These are phyloP conservation scores for Exidia glandulosa DNA, from an alignment of 768 basidiomycete species.

Conservation along the genomic window DNA sequence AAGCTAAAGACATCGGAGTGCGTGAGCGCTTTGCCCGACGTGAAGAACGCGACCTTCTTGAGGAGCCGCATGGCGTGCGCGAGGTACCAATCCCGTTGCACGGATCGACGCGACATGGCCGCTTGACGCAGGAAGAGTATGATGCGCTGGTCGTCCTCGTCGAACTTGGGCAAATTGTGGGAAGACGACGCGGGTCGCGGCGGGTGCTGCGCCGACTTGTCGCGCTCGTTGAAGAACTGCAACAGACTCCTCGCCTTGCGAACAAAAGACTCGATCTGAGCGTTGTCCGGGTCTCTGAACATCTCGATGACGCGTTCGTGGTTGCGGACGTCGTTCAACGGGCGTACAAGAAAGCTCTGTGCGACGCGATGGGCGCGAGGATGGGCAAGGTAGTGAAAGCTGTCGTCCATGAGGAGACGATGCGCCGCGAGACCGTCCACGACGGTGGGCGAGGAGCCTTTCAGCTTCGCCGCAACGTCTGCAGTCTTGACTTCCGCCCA, in stretches of 20 bases:
- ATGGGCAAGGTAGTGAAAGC: slow-evolving; percentile 43
- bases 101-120: slow-evolving; percentile 33
- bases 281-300: slow-evolving; percentile 26
- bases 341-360: slow-evolving; percentile 54
- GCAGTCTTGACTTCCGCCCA: slow-evolving; percentile 48
- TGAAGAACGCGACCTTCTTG: slow-evolving; percentile 37
- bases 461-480: too few species aligned
- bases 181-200: slow-evolving; percentile 17
- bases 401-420: slow-evolving; percentile 47
- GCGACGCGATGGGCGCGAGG: slow-evolving; percentile 31
- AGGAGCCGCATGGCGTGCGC: slow-evolving; percentile 43
- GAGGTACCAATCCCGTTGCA: slow-evolving; percentile 54
- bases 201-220: slow-evolving; percentile 21
- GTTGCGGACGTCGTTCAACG: slow-evolving; percentile 41
- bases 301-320: slow-evolving; percentile 38
- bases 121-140: slow-evolving; percentile 48
- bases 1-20: slow-evolving; percentile 29
- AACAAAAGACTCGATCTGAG: slow-evolving; percentile 37
- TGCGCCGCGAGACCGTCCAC: slow-evolving; percentile 52
- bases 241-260: slow-evolving; percentile 37
- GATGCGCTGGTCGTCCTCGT: slow-evolving; percentile 41
- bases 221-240: slow-evolving; percentile 13
- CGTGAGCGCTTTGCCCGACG: slow-evolving; percentile 19
- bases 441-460: too few species aligned
- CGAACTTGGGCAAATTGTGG: slow-evolving; percentile 29